Evolutionary conservation across 495 filamentous ascomycete species (phyloP), one percentile per base, ranked within the genome.

Genomic region (Pyronema omphalodes): DNA sequence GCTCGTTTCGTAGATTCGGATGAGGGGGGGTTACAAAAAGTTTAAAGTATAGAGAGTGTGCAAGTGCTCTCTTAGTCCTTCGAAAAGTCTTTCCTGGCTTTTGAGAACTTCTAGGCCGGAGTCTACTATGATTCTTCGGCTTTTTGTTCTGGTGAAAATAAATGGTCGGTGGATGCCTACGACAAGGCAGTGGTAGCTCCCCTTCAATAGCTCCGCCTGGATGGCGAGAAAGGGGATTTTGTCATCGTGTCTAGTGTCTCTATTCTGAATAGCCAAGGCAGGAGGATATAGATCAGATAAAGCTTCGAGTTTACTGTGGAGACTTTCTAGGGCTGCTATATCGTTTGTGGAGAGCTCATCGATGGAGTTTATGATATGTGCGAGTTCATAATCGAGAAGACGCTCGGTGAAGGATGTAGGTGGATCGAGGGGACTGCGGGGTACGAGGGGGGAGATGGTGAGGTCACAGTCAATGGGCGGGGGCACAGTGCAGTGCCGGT

Each of bases 91-190:
- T 44, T 69, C 67, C 58, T 80, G 77, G 29, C 75, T 71, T 12
- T 71, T 67, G 4, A 81, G 64, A 67, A 80, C 76, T 3, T 67
- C 68, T 14, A 79, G 56, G 40, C 72, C 73, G 33, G 76, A 77
- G 55, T 70, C 71, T 0, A 81, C 63, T 12, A 77, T 76, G 51
- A 73, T 70, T 8, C 67, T 69, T 23, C 76, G 68, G 52, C 71
- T 74, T 4, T 66, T 66, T 3, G 68, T 57, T n/a, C 73, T 68
- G 0, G 75, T 76, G 54, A 81, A 81, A 37, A 81, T 75, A 59
- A 77, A 81, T 0, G 78, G 76, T 44, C 77, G 71, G 52, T 81
- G 78, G 36, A 81, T 69, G 15, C 76, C 75, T 60, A 80, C 77
- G 44, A 79, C 64, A 47, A 76, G 72, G 55, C 78, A 74, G 15